Evolutionary conservation across 306 rosid species (phyloP).

Genomic region (Quercus gilva): DNA sequence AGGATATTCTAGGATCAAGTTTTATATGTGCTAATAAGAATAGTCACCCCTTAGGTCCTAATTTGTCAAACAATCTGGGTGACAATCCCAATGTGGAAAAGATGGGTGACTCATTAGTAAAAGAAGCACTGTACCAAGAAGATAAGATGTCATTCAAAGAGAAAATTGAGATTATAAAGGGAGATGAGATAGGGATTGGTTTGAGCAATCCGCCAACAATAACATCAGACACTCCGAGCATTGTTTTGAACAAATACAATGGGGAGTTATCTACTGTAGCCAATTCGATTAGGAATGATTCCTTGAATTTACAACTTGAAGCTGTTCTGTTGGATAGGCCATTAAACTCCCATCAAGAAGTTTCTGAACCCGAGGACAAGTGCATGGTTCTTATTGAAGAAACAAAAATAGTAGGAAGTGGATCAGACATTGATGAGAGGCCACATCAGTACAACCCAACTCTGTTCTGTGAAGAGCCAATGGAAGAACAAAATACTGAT

Average conservation of each 20-base stretch:
- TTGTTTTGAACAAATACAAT: constrained; percentile 4
- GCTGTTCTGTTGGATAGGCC: constrained; percentile 14
- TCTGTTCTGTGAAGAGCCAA: constrained; percentile 25
- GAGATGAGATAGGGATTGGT: constrained; percentile 23
- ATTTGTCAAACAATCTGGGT: not conserved
- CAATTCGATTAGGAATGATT: constrained; percentile 18
- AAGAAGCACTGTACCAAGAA: constrained; percentile 28
- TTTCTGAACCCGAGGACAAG: constrained; percentile 32
- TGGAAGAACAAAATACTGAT: constrained; percentile 17
- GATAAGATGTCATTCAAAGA: not conserved
- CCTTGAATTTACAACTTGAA: constrained; percentile 28
- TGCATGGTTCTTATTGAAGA: constrained; percentile 32
- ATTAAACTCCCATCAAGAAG: constrained; percentile 10
- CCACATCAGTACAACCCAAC: constrained; percentile 13
- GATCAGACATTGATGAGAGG: constrained; percentile 31
- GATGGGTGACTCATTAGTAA: constrained; percentile 19
- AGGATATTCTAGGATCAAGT: constrained; percentile 18
- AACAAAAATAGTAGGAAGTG: constrained; percentile 13
- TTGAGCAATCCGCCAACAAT: constrained; percentile 5
- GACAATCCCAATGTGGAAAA: constrained; percentile 17
- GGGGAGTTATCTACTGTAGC: constrained; percentile 19
- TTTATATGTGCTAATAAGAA: not conserved
- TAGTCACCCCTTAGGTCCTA: constrained; percentile 8
- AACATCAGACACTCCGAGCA: constrained; percentile 4
- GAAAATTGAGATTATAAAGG: constrained; percentile 13